Conservation (phyloP, 306 rosid species). For the Malus orientalis region DNA sequence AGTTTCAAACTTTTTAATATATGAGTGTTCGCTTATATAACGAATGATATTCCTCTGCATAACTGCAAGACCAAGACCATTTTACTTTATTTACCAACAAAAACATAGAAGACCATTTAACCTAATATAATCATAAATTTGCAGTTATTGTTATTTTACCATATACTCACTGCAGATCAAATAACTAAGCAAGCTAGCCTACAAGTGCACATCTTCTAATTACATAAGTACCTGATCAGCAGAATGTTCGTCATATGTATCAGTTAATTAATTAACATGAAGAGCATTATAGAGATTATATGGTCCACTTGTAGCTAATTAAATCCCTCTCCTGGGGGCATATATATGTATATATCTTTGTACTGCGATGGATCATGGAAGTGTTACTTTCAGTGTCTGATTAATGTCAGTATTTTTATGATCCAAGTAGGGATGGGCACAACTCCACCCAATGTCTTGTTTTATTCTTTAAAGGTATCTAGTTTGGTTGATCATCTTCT, state of each 20-base stretch:
- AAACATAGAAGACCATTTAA: too few relatives aligned
- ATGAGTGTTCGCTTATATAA: too few relatives aligned
- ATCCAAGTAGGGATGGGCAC: slow-evolving; percentile 48
- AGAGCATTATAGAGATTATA: slow-evolving; percentile 26
- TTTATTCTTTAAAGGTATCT: slow-evolving; percentile 41
- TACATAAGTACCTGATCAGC: too few relatives aligned
- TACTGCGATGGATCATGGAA: slow-evolving; percentile 48
- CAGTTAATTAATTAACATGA: background rate
- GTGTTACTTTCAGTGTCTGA: slow-evolving; percentile 59
- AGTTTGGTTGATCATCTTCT: slow-evolving; percentile 21
- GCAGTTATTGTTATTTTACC: too few relatives aligned
- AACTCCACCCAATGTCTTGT: slow-evolving; percentile 42
- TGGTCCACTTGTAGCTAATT: slow-evolving; percentile 36
- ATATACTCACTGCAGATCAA: too few relatives aligned
- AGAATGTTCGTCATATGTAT: background rate
- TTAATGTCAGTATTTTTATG: slow-evolving; percentile 43
- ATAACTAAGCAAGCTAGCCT: too few relatives aligned
- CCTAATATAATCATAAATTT: too few relatives aligned
- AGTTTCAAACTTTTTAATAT: too few relatives aligned
- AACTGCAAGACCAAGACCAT: too few relatives aligned
- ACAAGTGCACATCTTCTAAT: too few relatives aligned
- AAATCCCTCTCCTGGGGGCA: slow-evolving; percentile 15
- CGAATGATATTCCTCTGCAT: background rate
- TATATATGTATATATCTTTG: slow-evolving; percentile 25
- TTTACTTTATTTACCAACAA: too few relatives aligned